These are phyloP conservation scores for Fraxinus americana DNA, from an alignment of 257 asterid species.

Conservation along the genomic window DNA sequence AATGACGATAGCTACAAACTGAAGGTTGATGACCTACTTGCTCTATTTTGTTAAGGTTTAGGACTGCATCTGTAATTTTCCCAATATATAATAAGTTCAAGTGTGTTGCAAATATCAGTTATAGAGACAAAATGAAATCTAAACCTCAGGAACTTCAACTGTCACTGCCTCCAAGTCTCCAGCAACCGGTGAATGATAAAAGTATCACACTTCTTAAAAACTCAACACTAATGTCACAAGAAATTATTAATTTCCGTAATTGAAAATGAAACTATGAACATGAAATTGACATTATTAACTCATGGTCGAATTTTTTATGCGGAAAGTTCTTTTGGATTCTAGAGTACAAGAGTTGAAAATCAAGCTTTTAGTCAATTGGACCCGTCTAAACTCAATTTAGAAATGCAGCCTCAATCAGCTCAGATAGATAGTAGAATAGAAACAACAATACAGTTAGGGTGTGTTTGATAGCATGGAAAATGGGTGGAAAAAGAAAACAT, in stretches of 20 bases:
- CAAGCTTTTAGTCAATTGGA: background rate
- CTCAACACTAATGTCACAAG: no score
- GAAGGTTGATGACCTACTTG: background rate
- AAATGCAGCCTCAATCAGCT: background rate
- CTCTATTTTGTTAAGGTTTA: background rate
- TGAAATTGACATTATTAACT: background rate
- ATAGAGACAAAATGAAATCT: background rate
- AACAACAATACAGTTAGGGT: slow-evolving; percentile 26
- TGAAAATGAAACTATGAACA: background rate
- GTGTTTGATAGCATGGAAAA: no score
- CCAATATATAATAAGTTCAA: no score
- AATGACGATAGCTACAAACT: background rate
- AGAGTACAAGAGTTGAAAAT: background rate
- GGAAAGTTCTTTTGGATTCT: background rate
- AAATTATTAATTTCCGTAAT: no score
- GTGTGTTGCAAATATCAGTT: no score
- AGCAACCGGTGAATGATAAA: no score
- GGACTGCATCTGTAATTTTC: background rate
- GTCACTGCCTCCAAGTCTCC: background rate
- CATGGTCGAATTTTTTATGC: background rate
- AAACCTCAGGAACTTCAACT: background rate
- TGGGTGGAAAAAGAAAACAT: no score
- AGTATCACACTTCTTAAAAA: background rate
- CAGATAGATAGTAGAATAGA: background rate
- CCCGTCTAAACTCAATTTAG: background rate